These are phyloP conservation scores for Colletotrichum euphorbiae DNA, from an alignment of 2,329 filamentous ascomycete genomes.

Conservation along the genomic window DNA sequence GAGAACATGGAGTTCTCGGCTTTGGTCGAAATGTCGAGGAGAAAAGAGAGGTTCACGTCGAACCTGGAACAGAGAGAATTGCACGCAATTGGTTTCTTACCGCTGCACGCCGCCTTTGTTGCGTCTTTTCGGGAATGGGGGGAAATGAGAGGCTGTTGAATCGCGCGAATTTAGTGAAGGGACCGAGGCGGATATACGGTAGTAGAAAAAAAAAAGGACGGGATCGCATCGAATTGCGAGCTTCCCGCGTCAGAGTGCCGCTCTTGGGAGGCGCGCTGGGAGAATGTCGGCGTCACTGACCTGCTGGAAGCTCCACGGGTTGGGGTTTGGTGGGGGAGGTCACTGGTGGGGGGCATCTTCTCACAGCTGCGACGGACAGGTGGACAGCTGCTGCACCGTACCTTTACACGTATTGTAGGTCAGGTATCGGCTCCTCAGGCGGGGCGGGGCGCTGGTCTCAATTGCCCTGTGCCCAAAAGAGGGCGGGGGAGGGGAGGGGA, in stretches of 20 bases:
- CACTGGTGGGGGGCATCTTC: conserved; percentile 37
- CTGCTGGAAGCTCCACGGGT: conserved; percentile 21
- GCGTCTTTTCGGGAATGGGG: background rate
- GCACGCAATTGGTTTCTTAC: background rate
- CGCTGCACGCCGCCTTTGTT: background rate
- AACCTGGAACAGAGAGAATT: background rate
- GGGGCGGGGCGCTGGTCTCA: conserved; percentile 30
- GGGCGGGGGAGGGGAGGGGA: background rate
- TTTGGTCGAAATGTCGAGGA: background rate
- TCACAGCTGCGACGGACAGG: background rate
- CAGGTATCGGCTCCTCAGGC: background rate
- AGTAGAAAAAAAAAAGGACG: background rate
- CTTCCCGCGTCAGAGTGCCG: conserved; percentile 8
- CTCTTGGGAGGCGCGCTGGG: conserved; percentile 15
- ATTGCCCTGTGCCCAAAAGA: background rate
- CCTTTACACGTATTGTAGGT: too few relatives aligned
- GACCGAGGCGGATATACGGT: conserved; percentile 23
- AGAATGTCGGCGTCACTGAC: conserved; percentile 30
- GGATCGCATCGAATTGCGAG: conserved; percentile 1
- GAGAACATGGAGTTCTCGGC: conserved; percentile 73
- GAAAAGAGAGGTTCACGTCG: background rate
- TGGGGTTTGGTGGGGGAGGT: conserved; percentile 31
- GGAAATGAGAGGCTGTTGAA: background rate
- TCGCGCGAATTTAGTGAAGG: conserved; percentile 27
- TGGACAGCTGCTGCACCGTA: background rate